phyloP scores from a whole-genome alignment of 345 rosid species.

The Eucalyptus marginata region DNA sequence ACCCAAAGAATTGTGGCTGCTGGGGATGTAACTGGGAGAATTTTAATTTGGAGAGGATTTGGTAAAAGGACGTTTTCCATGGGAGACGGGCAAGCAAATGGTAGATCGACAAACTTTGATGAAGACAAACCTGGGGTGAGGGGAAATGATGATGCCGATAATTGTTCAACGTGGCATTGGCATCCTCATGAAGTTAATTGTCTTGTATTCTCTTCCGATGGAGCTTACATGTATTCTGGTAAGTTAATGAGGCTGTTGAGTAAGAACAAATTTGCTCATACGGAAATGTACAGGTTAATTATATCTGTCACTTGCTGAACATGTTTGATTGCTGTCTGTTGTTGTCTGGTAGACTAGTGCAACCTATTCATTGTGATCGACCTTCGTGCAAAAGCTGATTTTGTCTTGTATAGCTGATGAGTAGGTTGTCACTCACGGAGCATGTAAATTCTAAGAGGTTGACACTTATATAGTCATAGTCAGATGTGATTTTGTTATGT shows the following conservation, averaged over 20 bases:
- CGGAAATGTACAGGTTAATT: not conserved
- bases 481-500: not conserved
- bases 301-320: not conserved
- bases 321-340: not conserved
- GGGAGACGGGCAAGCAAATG: slow-evolving; percentile 5
- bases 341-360: not conserved
- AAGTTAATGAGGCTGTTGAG: not conserved
- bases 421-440: not conserved
- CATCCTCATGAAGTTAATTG: slow-evolving; percentile 63
- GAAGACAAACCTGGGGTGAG: slow-evolving; percentile 91
- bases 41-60: slow-evolving; percentile 81
- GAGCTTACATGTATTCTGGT: slow-evolving; percentile 88
- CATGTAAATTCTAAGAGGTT: not conserved
- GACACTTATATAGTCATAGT: not conserved
- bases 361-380: not conserved
- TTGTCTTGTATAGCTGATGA: not conserved
- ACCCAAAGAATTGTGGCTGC: slow-evolving; percentile 69
- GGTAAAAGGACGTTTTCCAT: slow-evolving; percentile 43
- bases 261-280: not conserved
- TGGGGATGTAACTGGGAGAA: slow-evolving; percentile 89
- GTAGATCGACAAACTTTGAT: slow-evolving; percentile 9
- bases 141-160: slow-evolving; percentile 84
- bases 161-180: slow-evolving; percentile 94
- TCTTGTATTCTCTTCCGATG: slow-evolving; percentile 85
- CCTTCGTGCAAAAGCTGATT: not conserved